Conservation (phyloP, 1,284 basidiomycete species). For the Sanghuangporus sanghuang region DNA sequence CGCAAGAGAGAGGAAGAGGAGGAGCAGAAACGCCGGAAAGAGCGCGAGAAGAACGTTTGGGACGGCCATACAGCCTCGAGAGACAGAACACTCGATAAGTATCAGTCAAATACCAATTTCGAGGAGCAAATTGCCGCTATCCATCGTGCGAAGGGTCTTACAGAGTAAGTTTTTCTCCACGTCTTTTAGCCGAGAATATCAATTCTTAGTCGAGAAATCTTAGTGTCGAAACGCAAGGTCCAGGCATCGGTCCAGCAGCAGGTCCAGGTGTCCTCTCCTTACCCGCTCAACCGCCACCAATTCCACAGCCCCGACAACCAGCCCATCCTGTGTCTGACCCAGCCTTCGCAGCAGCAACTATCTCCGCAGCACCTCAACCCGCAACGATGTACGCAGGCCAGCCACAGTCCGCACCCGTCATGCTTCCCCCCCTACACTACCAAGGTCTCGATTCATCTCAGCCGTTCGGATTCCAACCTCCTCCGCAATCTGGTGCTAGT, state of each 20-base stretch:
- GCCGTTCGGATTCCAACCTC: constrained; percentile 74
- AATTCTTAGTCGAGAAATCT: background rate
- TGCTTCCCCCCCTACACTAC: constrained; percentile 78
- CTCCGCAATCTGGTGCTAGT: constrained; percentile 29
- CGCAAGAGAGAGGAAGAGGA: constrained; percentile 83
- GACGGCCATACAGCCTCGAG: constrained; percentile 93
- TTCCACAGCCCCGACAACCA: constrained; percentile 50
- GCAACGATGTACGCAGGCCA: constrained; percentile 56
- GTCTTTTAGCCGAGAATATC: background rate
- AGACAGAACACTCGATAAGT: constrained; percentile 83
- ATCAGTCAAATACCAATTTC: constrained; percentile 85
- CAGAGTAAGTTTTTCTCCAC: constrained; percentile 43
- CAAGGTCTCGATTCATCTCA: constrained; percentile 72
- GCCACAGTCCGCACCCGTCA: constrained; percentile 52
- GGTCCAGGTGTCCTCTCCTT: constrained; percentile 50
- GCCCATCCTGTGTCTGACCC: constrained; percentile 38
- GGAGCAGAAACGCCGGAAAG: constrained; percentile 70
- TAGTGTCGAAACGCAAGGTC: constrained; percentile 72
- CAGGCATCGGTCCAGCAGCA: constrained; percentile 76
- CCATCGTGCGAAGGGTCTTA: constrained; percentile 83
- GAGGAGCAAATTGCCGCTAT: constrained; percentile 95
- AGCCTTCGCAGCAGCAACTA: constrained; percentile 65
- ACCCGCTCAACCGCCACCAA: constrained; percentile 59
- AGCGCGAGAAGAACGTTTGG: constrained; percentile 91
- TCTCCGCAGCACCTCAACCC: constrained; percentile 77